Evolutionary conservation across 2,329 filamentous ascomycete genomes (phyloP).

Genomic region (Sporothrix protearum): DNA sequence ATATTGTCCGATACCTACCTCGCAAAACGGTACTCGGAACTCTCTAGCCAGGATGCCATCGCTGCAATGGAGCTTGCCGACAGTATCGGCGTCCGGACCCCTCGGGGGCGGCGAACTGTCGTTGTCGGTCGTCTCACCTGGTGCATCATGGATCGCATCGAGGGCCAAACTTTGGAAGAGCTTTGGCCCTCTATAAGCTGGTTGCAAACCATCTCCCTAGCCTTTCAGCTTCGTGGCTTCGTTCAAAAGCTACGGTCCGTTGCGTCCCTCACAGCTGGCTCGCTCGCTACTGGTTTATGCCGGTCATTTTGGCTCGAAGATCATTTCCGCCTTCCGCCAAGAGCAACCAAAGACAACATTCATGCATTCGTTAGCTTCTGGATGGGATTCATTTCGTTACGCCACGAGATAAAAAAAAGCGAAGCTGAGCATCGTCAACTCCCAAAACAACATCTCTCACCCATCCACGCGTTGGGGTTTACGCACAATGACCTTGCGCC

Average conservation of each 20-base stretch:
- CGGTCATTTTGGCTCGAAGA: slow-evolving; percentile 24
- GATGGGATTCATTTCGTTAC: slow-evolving; percentile 19
- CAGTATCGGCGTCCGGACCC: slow-evolving; percentile 19
- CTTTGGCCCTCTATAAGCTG: slow-evolving; percentile 21
- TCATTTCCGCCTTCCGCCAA: slow-evolving; percentile 19
- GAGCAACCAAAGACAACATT: slow-evolving; percentile 20
- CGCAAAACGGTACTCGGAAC: slow-evolving; percentile 13
- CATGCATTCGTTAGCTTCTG: slow-evolving; percentile 19
- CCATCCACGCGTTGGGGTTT: slow-evolving; percentile 19
- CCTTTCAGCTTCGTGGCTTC: slow-evolving; percentile 21
- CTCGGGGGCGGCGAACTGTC: slow-evolving; percentile 17
- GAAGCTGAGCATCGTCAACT: slow-evolving; percentile 18
- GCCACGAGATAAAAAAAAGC: slow-evolving; percentile 18
- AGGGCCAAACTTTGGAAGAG: slow-evolving; percentile 20
- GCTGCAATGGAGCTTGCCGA: slow-evolving; percentile 18
- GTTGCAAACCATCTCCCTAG: slow-evolving; percentile 20
- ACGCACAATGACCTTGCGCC: slow-evolving; percentile 23
- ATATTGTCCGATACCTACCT: slow-evolving; percentile 15
- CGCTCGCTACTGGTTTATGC: slow-evolving; percentile 21
- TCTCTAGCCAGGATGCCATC: slow-evolving; percentile 16
- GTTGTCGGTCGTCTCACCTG: slow-evolving; percentile 15
- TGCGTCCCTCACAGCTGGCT: slow-evolving; percentile 19
- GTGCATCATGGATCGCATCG: slow-evolving; percentile 21
- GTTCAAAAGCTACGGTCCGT: slow-evolving; percentile 18
- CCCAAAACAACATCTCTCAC: slow-evolving; percentile 21